phyloP scores from a whole-genome alignment of 164 flowering plant genomes.

The Chimonanthus praecox region DNA sequence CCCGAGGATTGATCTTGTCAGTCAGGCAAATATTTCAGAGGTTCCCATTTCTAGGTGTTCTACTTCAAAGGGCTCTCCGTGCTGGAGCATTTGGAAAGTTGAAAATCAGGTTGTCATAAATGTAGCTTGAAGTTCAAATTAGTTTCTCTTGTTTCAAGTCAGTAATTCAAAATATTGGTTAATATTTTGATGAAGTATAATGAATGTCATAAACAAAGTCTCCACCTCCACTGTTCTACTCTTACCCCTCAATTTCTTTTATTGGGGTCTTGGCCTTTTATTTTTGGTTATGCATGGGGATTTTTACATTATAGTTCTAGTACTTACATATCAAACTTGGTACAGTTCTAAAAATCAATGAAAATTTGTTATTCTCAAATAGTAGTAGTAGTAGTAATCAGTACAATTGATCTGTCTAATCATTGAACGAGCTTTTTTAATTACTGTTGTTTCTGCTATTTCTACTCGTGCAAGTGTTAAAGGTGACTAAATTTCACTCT shows the following conservation, averaged over 20 bases:
- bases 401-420: not conserved
- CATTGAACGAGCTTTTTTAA: not conserved
- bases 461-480: not conserved
- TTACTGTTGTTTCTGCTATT: not conserved
- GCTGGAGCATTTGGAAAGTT: conserved; percentile 98
- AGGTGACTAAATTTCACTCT: conserved; percentile 11
- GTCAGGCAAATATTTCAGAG: conserved; percentile 66
- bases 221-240: not conserved
- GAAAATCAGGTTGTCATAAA: conserved; percentile 73
- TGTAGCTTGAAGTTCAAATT: not conserved
- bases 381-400: no score
- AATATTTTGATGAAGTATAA: no score
- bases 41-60: conserved; percentile 67
- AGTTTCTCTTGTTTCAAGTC: not conserved
- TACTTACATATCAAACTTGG: no score
- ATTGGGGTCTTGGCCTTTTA: no score
- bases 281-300: no score
- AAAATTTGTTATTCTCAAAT: no score
- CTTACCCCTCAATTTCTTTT: not conserved
- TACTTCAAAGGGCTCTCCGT: conserved; percentile 59
- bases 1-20: conserved; percentile 88
- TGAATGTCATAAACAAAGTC: not conserved
- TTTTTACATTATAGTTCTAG: no score
- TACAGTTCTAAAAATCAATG: no score
- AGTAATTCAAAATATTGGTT: not conserved